Evolutionary conservation across 805 yeast genomes (phyloP).

Genomic region (Sugiyamaella boreocaroliniensis): DNA sequence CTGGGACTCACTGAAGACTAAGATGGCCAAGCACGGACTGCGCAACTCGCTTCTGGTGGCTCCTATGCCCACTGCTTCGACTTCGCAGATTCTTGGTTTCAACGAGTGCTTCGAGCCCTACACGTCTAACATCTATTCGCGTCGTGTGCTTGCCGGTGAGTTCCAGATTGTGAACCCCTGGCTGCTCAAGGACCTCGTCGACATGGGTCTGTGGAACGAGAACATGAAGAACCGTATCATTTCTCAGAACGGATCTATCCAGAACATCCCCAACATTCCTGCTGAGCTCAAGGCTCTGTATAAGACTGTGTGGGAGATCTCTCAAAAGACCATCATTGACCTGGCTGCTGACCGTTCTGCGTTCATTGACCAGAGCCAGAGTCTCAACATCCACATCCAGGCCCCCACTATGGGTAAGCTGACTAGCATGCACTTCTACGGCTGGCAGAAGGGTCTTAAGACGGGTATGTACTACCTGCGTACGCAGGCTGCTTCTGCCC

Average conservation of each 20-base stretch:
- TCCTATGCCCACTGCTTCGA: slow-evolving; percentile 98
- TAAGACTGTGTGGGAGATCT: slow-evolving; percentile 94
- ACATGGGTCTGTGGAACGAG: slow-evolving; percentile 76
- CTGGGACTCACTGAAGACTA: slow-evolving; percentile 66
- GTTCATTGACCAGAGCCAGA: slow-evolving; percentile 81
- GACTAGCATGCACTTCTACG: slow-evolving; percentile 97
- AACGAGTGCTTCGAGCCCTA: slow-evolving; percentile 95
- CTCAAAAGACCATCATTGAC: slow-evolving; percentile 78
- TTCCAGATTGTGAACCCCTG: slow-evolving; percentile 88
- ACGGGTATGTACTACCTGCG: slow-evolving; percentile 98
- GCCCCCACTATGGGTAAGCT: slow-evolving; percentile 94
- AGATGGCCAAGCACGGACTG: slow-evolving; percentile 58
- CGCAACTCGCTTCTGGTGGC: slow-evolving; percentile 75
- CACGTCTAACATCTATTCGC: slow-evolving; percentile 84
- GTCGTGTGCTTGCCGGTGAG: slow-evolving; percentile 91
- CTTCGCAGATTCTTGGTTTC: slow-evolving; percentile 90
- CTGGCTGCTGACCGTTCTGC: slow-evolving; percentile 78
- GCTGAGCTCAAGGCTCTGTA: slow-evolving; percentile 67
- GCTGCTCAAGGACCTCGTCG: slow-evolving; percentile 72
- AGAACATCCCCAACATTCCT: slow-evolving; percentile 67
- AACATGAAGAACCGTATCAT: slow-evolving; percentile 72
- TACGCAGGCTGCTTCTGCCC: slow-evolving; percentile 95
- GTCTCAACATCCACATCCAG: slow-evolving; percentile 79
- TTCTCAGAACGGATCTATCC: slow-evolving; percentile 78
- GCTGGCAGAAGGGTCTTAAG: slow-evolving; percentile 97